Percentiles rank a stretch among this genome's conserved stretches.
These are phyloP conservation scores for Microbotryum violaceum DNA, from an alignment of 1,284 basidiomycete genomes.

Conservation along the genomic window DNA sequence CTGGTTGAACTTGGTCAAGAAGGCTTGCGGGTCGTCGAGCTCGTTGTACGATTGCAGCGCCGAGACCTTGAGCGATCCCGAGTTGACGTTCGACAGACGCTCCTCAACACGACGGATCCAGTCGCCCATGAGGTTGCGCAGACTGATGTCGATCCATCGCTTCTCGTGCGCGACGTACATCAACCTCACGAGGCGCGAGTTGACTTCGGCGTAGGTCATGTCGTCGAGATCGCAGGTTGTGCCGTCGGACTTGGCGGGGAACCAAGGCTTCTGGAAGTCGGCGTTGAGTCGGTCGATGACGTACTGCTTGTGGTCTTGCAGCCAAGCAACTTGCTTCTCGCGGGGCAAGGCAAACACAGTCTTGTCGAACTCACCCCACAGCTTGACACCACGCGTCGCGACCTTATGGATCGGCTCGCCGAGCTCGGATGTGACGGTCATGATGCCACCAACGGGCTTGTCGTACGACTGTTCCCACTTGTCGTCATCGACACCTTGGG, in stretches of 20 bases:
- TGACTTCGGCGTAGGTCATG: constrained; percentile 98
- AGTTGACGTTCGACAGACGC: constrained; percentile 88
- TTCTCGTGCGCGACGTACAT: constrained; percentile 88
- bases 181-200: constrained; percentile 78
- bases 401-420: constrained; percentile 99
- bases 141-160: constrained; percentile 89
- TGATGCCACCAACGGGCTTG: constrained; percentile 88
- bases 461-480: constrained; percentile 93
- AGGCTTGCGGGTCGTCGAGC: constrained; percentile 71
- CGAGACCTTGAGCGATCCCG: constrained; percentile 64
- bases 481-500: constrained; percentile 81
- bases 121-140: constrained; percentile 91
- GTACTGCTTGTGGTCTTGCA: constrained; percentile 76
- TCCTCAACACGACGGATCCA: constrained; percentile 96
- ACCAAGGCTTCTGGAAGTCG: constrained; percentile 79
- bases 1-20: constrained; percentile 73
- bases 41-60: constrained; percentile 79
- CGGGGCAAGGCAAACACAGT: constrained; percentile 89
- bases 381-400: constrained; percentile 87
- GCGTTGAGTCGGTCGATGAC: constrained; percentile 87
- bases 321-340: constrained; percentile 86
- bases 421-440: constrained; percentile 94
- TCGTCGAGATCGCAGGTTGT: constrained; percentile 75
- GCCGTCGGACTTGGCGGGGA: constrained; percentile 87
- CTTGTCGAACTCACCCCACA: constrained; percentile 98